Percentiles rank a stretch among this genome's conserved stretches.
Conservation (phyloP, 768 basidiomycete genomes). For the Psilocybe cubensis region DNA sequence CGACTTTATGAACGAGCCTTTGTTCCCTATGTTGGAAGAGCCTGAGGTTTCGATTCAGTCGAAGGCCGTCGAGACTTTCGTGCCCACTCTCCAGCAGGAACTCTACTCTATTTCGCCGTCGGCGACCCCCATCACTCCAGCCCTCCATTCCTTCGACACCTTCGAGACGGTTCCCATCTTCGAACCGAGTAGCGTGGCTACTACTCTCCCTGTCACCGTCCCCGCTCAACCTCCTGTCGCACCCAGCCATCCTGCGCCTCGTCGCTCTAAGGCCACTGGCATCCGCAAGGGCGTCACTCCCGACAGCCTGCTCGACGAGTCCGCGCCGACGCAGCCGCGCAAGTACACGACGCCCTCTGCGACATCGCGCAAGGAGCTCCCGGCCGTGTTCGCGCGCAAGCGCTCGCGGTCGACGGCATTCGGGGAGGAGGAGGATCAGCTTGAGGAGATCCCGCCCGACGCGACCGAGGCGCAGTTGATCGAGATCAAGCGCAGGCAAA, state of each 20-base stretch:
- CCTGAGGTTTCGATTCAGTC: conserved; percentile 14
- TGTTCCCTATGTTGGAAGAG: conserved; percentile 23
- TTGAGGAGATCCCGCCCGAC: conserved; percentile 42
- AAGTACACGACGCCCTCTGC: conserved; percentile 72
- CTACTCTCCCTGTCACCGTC: conserved; percentile 6
- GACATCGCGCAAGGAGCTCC: conserved; percentile 81
- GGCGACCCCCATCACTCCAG: too few species aligned
- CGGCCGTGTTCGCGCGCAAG: conserved; percentile 72
- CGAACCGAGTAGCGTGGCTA: conserved; percentile 31
- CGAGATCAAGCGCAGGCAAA: conserved; percentile 81
- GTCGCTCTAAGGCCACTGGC: conserved; percentile 29
- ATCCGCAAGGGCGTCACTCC: conserved; percentile 65
- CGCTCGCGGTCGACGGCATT: conserved; percentile 37
- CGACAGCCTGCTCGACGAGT: conserved; percentile 63
- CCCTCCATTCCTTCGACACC: conserved; percentile 39
- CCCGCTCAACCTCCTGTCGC: background rate
- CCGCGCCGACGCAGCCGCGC: conserved; percentile 81
- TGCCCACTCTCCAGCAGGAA: conserved; percentile 18
- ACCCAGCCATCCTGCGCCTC: background rate
- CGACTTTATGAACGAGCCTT: conserved; percentile 22
- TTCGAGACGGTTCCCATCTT: conserved; percentile 29
- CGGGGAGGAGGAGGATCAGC: conserved; percentile 53
- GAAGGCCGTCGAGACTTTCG: conserved; percentile 4
- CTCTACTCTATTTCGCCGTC: conserved; percentile 55
- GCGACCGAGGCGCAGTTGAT: conserved; percentile 67